Base-by-base conservation (phyloP, 2,329 filamentous ascomycete genomes). In the Paecilomyces niveus region DNA sequence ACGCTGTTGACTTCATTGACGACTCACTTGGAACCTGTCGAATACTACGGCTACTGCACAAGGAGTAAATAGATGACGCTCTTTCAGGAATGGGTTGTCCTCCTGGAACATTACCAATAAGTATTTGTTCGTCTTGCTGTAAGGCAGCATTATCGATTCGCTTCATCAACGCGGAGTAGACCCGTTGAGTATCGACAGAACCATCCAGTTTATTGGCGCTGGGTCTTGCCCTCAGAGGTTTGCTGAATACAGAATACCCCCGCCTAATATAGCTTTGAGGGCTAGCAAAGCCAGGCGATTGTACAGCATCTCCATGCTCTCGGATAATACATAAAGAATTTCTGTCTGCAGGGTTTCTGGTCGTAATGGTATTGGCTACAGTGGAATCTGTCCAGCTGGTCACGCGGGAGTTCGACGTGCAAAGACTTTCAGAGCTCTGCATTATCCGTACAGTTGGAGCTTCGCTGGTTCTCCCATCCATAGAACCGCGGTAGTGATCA, bases 371-470 rank as follows among this genome's bases (percentile, higher is more conserved):
- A 58, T 75, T 75, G 52, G 70, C 68, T n/a, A 69, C 69, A 1
- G 74, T 79, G 3, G 78, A 79, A 60, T 80, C 71, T 35, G 78
- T 74, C 78, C 78, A 80, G 62, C 78, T 80, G 13, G 76, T 79
- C n/a, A 78, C 76, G 29, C 78, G 75, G 32, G 78, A 80, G 32
- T 66, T 67, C 9, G 68, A 71, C 3, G 71, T 74, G 50, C 65
- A 68, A 31, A 72, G 57, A 53, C 72, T 76, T 39, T 71, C 70
- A 21, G 63, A 66, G 58, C 69, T 74, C 55, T 62, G 69, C 51
- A 64, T 67, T 24, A 57, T 63, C 15, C 62, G 61, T 26, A 72
- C 57, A 4, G 64, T 65, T 26, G 59, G 65, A 35, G 64, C 55
- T 18, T 35, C 18, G 35, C 52, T 11, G 54, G 49, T 22, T 39